Evolutionary conservation across 306 rosid species (phyloP), one percentile per base, ranked within the genome.

Genomic region (Betula pendula): DNA sequence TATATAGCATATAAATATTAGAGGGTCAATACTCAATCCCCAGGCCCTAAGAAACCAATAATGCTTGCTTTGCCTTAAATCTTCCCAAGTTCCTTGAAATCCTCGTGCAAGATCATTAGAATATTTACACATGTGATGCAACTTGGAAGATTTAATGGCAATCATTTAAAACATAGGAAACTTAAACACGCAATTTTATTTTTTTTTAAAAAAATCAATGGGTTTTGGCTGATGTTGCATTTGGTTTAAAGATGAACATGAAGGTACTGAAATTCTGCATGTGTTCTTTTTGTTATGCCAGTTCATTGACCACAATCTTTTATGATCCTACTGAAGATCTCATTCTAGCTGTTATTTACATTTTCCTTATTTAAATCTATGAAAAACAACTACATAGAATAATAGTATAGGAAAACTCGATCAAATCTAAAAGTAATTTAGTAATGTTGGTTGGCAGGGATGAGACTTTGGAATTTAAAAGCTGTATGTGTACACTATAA

Each of bases 1-100:
- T 5, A 6, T 38, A 38, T 38, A 38, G 7, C 6, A 38, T 38
- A 38, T 38, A 35, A 3, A 3, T 0, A 35, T 35, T 3, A 22
- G 17, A 67, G 15, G 58, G 31, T 74, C 79, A 80, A 72, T 56
- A 14, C 47, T 74, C 79, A 80, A 72, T 68, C n/a, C 47, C 67
- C 25, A 11, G 14, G n/a, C 16, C 72, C 47, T 25, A 19, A 49
- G 14, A 31, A 62, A 17, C 35, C 48, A 60, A 35, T 44, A 51
- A 74, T 40, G 70, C 15, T 72, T 71, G 63, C 76, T 58, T 71
- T 47, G 44, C 19, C 45, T 60, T 19, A 47, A 44, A 6, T 59
- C 59, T 44, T 52, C 16, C 11, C n/a, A 62, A 29, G 8, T 47
- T n/a, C 53, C 43, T 42, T 16, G 43, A 12, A 44, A 44, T 74